These are phyloP conservation scores for Aspergillus unguis DNA, from an alignment of 2,329 filamentous ascomycete species.

Conservation along the genomic window DNA sequence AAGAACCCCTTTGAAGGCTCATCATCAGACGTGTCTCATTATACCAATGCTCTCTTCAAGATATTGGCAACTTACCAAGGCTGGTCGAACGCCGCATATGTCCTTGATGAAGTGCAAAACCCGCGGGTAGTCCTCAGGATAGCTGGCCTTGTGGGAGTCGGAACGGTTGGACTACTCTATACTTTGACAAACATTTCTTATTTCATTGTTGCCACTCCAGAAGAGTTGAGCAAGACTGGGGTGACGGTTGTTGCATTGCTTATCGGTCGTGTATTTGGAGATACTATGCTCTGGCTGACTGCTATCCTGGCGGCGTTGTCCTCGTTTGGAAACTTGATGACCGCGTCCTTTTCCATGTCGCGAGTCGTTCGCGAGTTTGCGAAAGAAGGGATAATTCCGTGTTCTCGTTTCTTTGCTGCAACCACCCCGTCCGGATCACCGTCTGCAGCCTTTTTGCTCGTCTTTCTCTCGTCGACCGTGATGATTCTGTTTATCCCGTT, in stretches of 20 bases:
- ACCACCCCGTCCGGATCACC: slow-evolving; percentile 61
- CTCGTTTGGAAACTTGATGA: slow-evolving; percentile 65
- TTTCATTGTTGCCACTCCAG: slow-evolving; percentile 52
- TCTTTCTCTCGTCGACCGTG: slow-evolving; percentile 48
- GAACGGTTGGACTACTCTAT: slow-evolving; percentile 59
- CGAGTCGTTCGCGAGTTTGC: slow-evolving; percentile 64
- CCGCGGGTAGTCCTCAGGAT: slow-evolving; percentile 63
- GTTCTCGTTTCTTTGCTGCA: slow-evolving; percentile 60
- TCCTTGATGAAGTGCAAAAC: slow-evolving; percentile 62
- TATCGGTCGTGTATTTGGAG: slow-evolving; percentile 44
- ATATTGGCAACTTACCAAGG: slow-evolving; percentile 66
- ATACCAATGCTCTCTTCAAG: slow-evolving; percentile 69
- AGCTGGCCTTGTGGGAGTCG: slow-evolving; percentile 61
- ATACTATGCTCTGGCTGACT: slow-evolving; percentile 51
- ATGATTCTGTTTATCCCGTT: slow-evolving; percentile 66
- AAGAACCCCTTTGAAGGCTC: slow-evolving; percentile 63
- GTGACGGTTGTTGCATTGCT: slow-evolving; percentile 43
- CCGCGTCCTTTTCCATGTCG: slow-evolving; percentile 66
- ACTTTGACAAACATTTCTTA: slow-evolving; percentile 67
- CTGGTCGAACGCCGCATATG: slow-evolving; percentile 35
- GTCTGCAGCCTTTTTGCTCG: slow-evolving; percentile 63
- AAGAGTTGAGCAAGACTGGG: slow-evolving; percentile 42
- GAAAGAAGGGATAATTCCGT: slow-evolving; percentile 64
- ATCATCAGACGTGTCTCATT: slow-evolving; percentile 55
- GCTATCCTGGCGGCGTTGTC: slow-evolving; percentile 58